Percentiles rank a stretch among this genome's conserved stretches.
Evolutionary conservation across 2,329 filamentous ascomycete genomes (phyloP).

Genomic region (Claviceps sp.): DNA sequence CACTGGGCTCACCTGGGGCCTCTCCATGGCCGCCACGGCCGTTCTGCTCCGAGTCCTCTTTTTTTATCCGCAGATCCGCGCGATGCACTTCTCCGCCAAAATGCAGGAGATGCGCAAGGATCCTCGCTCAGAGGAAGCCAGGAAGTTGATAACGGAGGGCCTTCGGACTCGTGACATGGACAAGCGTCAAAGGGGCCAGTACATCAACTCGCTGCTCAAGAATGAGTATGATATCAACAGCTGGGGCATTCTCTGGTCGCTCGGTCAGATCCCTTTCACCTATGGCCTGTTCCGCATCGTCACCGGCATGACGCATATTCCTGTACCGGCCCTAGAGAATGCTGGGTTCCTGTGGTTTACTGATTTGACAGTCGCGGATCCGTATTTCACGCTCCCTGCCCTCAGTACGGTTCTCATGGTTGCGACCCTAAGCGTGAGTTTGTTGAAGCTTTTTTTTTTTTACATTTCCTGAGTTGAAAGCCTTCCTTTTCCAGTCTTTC

Average conservation of each 20-base stretch:
- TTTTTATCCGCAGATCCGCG: slow-evolving; percentile 43
- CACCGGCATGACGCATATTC: slow-evolving; percentile 59
- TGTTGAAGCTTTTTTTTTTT: not conserved
- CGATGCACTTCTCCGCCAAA: slow-evolving; percentile 32
- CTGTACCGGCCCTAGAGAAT: slow-evolving; percentile 63
- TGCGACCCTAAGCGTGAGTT: slow-evolving; percentile 37
- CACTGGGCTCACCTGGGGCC: slow-evolving; percentile 69
- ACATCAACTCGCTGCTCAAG: slow-evolving; percentile 22
- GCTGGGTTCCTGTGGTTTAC: slow-evolving; percentile 67
- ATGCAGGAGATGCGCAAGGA: slow-evolving; percentile 43
- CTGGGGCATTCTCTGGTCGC: slow-evolving; percentile 22
- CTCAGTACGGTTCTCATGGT: slow-evolving; percentile 43
- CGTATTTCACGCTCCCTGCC: slow-evolving; percentile 61
- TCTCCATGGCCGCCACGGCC: slow-evolving; percentile 53
- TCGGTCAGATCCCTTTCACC: slow-evolving; percentile 49
- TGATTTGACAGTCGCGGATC: slow-evolving; percentile 66
- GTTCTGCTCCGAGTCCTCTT: slow-evolving; percentile 50
- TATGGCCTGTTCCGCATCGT: slow-evolving; percentile 72
- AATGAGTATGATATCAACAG: slow-evolving; percentile 23
- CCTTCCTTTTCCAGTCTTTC: not conserved
- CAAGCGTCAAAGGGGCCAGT: slow-evolving; percentile 21
- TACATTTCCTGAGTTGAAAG: not conserved
- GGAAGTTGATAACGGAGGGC: slow-evolving; percentile 37
- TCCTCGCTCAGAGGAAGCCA: slow-evolving; percentile 35
- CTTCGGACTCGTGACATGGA: slow-evolving; percentile 29